Evolutionary conservation across 1,139 yeast species (phyloP).

Genomic region (Magnusiomyces suaveolens): DNA sequence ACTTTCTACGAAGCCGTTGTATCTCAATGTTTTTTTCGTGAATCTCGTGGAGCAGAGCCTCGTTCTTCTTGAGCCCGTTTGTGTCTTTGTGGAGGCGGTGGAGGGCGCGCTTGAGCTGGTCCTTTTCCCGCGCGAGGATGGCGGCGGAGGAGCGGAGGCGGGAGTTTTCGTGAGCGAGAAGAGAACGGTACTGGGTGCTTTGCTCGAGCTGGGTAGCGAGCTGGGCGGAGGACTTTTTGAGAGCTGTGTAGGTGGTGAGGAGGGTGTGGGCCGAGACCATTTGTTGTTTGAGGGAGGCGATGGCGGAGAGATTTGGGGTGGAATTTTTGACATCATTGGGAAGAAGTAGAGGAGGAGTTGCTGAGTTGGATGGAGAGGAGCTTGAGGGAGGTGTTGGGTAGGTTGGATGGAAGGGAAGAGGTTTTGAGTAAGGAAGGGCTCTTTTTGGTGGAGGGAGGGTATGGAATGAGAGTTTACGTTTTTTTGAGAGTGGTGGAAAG

Average conservation of each 20-base stretch:
- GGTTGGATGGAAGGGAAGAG: too few relatives aligned
- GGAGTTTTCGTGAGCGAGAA: conserved; percentile 12
- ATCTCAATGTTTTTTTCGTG: conserved; percentile 12
- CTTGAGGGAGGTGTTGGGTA: too few relatives aligned
- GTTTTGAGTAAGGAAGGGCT: too few relatives aligned
- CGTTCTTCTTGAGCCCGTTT: conserved; percentile 13
- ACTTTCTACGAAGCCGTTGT: conserved; percentile 7
- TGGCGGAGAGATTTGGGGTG: background rate
- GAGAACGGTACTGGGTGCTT: conserved; percentile 10
- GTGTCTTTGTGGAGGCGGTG: conserved; percentile 13
- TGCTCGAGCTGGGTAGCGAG: conserved; percentile 4
- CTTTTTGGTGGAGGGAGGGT: too few relatives aligned
- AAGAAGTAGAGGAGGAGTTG: background rate
- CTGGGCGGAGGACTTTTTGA: conserved; percentile 7
- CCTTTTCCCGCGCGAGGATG: conserved; percentile 12
- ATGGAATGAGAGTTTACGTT: too few relatives aligned
- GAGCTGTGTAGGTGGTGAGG: conserved; percentile 9
- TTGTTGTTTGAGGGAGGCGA: conserved; percentile 8
- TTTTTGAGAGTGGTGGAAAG: too few relatives aligned
- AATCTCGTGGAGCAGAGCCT: conserved; percentile 10
- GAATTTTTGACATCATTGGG: background rate
- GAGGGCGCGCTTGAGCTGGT: conserved; percentile 10
- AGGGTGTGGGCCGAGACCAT: conserved; percentile 11
- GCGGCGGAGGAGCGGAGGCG: conserved; percentile 4
- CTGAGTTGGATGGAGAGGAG: too few relatives aligned